Evolutionary conservation across 768 basidiomycete genomes (phyloP), one percentile per base, ranked within the genome.

Genomic region (Macrolepiota dolichaula): DNA sequence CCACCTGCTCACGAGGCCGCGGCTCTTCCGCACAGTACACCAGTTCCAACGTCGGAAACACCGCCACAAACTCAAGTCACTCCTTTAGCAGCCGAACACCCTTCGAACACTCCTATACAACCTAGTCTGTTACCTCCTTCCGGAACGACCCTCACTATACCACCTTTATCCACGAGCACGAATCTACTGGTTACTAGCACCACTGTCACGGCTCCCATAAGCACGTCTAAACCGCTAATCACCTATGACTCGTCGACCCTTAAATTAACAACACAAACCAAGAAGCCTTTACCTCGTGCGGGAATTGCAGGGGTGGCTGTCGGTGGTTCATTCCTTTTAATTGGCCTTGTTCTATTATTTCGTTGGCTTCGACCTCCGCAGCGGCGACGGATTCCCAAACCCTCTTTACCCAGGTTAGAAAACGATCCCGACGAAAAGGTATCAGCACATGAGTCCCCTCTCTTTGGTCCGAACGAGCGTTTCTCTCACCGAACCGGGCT

Each of bases 401-500:
- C 88, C 2, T 92, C 89, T 32, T 77, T 88, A n/a, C 90, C 89
- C 0, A 86, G 89, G 51, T 74, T 88, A 12, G 84, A 87, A 60
- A 85, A 88, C 40, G 75, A 77, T 62, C 70, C 78, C 12, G 80
- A 82, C 25, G 77, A 79, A 44, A 76, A 84, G 12, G 13, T 24
- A 17, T 3, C 49, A 42, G 72, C 71, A 59, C 82, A 86, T 57
- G 86, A 86, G 25, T 91, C 89, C 2, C 88, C 87, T 25, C 73
- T 91, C 37, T 92, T 92, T 65, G 89, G 90, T n/a, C 89, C 91
- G 1, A 85, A 85, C 66, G 89, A 91, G 65, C 67, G 78, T 46
- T 72, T 81, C 37, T 81, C 83, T 2, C 81, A 84, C 1, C 68
- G 72, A 25, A 65, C 74, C 65, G 76, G 75, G 19, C 74, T 72